A percentile compares a stretch with the other conserved stretches of the same genome.
Conservation (phyloP, 2,329 filamentous ascomycete genomes). For the Ilyonectria destructans region DNA sequence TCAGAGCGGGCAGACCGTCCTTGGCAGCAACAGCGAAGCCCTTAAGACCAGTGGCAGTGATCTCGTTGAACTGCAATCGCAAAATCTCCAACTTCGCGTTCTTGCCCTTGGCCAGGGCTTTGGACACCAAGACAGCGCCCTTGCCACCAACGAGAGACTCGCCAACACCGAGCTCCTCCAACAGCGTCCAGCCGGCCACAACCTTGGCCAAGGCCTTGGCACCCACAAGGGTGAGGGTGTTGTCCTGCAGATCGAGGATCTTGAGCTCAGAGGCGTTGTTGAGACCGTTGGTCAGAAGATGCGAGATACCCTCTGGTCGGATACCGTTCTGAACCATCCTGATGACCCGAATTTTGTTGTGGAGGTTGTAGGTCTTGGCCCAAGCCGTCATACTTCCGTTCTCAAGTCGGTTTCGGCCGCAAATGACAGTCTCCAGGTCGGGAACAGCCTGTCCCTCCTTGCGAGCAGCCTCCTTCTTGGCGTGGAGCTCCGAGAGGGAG, state of each 20-base stretch:
- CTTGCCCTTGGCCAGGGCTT: slow-evolving; percentile 80
- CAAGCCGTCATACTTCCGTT: slow-evolving; percentile 97
- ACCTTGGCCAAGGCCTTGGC: slow-evolving; percentile 85
- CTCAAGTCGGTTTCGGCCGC: slow-evolving; percentile 95
- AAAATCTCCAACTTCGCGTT: slow-evolving; percentile 87
- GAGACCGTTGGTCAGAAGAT: slow-evolving; percentile 85
- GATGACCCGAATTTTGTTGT: slow-evolving; percentile 85
- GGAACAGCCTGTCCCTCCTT: slow-evolving; percentile 82
- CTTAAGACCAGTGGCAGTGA: slow-evolving; percentile 83
- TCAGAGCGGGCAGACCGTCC: slow-evolving; percentile 80
- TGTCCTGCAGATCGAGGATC: slow-evolving; percentile 94
- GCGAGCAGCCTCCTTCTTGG: slow-evolving; percentile 85
- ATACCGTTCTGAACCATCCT: slow-evolving; percentile 99
- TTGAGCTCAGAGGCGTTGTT: slow-evolving; percentile 78
- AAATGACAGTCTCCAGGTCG: slow-evolving; percentile 95
- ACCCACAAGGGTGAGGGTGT: slow-evolving; percentile 91
- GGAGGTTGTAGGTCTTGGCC: slow-evolving; percentile 89
- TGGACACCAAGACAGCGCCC: slow-evolving; percentile 81
- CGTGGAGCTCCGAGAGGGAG: slow-evolving; percentile 86
- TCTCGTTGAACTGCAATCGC: slow-evolving; percentile 94
- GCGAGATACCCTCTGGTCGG: slow-evolving; percentile 90
- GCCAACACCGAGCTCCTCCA: slow-evolving; percentile 89
- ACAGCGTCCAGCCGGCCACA: slow-evolving; percentile 79
- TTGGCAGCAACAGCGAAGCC: slow-evolving; percentile 79
- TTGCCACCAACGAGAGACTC: slow-evolving; percentile 88